A percentile compares a stretch with the other conserved stretches of the same genome.
phyloP scores from a whole-genome alignment of 768 basidiomycete species.

The Phylloporus arenicola region DNA sequence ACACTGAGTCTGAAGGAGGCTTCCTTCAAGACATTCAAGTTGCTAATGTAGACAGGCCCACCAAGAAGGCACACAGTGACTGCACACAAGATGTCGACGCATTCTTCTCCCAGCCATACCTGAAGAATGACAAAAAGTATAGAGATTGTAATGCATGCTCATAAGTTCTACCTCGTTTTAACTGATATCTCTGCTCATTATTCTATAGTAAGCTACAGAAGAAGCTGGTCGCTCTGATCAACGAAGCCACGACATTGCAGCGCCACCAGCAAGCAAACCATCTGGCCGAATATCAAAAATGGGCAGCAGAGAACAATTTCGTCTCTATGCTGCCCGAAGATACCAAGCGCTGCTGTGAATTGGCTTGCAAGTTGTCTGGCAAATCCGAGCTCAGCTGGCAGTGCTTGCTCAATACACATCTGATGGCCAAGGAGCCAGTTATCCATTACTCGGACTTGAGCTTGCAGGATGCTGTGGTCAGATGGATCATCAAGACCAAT shows the following conservation, averaged over 20 bases:
- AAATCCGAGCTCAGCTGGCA: not conserved
- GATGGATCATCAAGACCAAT: slow-evolving; percentile 1
- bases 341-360: not conserved
- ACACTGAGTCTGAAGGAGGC: too few relatives aligned
- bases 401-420: not conserved
- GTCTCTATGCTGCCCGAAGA: not conserved
- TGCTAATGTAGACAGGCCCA: not conserved
- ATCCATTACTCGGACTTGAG: not conserved
- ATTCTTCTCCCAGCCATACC: too few relatives aligned
- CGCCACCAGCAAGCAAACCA: slow-evolving; percentile 3
- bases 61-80: not conserved
- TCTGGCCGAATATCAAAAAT: not conserved
- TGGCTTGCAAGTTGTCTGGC: not conserved
- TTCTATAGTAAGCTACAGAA: not conserved
- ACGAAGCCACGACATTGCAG: not conserved
- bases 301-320: slow-evolving; percentile 1
- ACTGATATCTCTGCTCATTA: too few relatives aligned
- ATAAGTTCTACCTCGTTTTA: not conserved
- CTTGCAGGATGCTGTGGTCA: not conserved
- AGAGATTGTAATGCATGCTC: not conserved
- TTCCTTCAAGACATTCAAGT: not conserved
- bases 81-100: not conserved
- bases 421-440: not conserved
- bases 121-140: not conserved
- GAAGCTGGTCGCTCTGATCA: not conserved